Evolutionary conservation across 2,329 filamentous ascomycete genomes (phyloP), one percentile per base, ranked within the genome.

Genomic region (Nigrospora osmanthi): DNA sequence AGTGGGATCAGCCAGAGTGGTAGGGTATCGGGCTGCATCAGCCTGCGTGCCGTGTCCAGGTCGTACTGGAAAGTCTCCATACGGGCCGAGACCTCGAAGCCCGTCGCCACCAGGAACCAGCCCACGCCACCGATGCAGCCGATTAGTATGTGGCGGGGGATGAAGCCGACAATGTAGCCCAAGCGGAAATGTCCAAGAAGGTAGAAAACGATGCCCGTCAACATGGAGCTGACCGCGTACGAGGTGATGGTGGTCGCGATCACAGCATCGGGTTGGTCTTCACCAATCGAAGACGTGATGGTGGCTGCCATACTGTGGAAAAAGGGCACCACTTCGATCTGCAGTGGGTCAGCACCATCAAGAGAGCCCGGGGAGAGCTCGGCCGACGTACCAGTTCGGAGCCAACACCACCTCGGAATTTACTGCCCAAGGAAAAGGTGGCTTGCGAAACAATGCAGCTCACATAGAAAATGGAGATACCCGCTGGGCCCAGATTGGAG

Each of bases 391-490:
- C 81, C 82, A 98, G 83, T 64, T 98, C 93, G 3, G 93, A 97
- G 6, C 93, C 93, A 47, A 98, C 82, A 4, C 88, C 89, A 14
- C 93, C 91, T 53, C 79, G 85, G 69, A 98, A 98, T 32, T 88
- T 82, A 57, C 90, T 96, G 1, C 89, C 86, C 16, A 76, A 75
- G 0, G 91, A 96, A 61, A 91, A 97, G 14, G 89, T 86, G 42
- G 98, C 65, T 61, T 98, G 93, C 0, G 93, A 87, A 35, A 97
- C 78, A 51, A 98, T 95, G 46, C 90, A 96, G 73, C 90, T 96
- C 54, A 98, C 87, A 63, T 97, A 98, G 69, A 97, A 98, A 66
- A 98, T 96, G 1, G 93, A 95, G 45, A 98, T 95, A 19, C 93
- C 93, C 46, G 95, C 91, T 1, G 91, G 84, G 2, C 91, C 93